Evolutionary conservation across 768 basidiomycete genomes (phyloP).

Genomic region (Grammothele lineata): DNA sequence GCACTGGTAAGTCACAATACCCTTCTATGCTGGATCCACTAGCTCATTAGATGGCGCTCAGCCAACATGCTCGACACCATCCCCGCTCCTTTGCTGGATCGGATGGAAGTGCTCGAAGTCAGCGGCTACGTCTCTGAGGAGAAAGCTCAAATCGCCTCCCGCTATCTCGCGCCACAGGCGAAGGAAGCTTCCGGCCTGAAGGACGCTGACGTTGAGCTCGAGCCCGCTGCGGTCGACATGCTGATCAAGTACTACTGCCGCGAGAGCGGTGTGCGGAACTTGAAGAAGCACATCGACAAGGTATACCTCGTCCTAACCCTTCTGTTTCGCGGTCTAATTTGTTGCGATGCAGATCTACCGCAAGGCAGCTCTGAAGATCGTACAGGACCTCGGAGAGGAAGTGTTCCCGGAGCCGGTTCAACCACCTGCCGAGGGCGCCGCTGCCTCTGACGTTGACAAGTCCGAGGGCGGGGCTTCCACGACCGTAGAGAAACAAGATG

Average conservation of each 20-base stretch:
- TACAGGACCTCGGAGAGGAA: conserved; percentile 86
- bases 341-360: conserved; percentile 92
- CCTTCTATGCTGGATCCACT: too few relatives aligned
- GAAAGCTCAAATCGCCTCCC: conserved; percentile 82
- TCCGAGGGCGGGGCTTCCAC: conserved; percentile 11
- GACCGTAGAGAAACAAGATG: conserved; percentile 52
- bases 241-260: conserved; percentile 97
- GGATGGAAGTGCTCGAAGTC: conserved; percentile 96
- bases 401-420: conserved; percentile 66
- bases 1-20: too few relatives aligned
- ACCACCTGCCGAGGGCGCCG: conserved; percentile 15
- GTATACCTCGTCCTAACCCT: conserved; percentile 33
- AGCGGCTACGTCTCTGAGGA: conserved; percentile 93
- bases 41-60: too few relatives aligned
- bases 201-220: conserved; percentile 76
- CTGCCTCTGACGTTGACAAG: conserved; percentile 16
- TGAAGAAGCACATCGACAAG: conserved; percentile 99
- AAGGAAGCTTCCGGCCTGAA: conserved; percentile 87
- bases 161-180: conserved; percentile 90
- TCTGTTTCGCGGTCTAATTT: neutral
- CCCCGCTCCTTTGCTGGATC: conserved; percentile 87
- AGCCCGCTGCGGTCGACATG: conserved; percentile 72
- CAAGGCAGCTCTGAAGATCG: conserved; percentile 90
- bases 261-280: conserved; percentile 92
- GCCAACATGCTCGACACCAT: conserved; percentile 89